Evolutionary conservation across 345 rosid genomes (phyloP), one percentile per base, ranked within the genome.

Genomic region (Gossypium australe): DNA sequence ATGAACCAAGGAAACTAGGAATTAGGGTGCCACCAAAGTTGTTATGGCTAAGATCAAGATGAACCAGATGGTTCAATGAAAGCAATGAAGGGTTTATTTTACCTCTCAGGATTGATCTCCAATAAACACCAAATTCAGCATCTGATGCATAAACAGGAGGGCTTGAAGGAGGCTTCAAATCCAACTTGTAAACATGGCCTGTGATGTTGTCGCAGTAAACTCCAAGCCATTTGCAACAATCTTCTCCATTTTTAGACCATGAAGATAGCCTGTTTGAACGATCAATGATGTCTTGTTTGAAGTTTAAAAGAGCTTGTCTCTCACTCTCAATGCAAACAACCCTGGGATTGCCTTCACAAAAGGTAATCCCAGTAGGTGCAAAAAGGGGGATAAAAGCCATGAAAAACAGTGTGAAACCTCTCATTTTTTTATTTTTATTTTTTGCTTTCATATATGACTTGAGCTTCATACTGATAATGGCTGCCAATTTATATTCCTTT

Each of bases 181-280:
- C 59, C 11, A 83, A 72, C 67, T 77, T 67, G 17, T 7, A 14
- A 43, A 80, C 78, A 69, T 70, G 74, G 7, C 82, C 78, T 2
- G 86, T 73, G 1, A 11, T 14, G 10, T 75, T 77, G 44, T 78
- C 38, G 45, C 83, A 83, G 49, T 71, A 73, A 70, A 80, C 76
- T 51, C 78, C 85, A n/a, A 25, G 13, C 81, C 83, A 80, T 2
- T 48, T 20, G 11, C 85, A 80, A 12, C 85, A 83, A 49, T 78
- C 77, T 4, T 45, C 81, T 2, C 70, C 68, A 9, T 64, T 8
- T 16, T 11, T 34, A 59, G 17, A n/a, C 82, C 80, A 77, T 17
- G 82, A 79, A 4, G 64, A 44, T 7, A 80, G 75, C 47, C 65
- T 22, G 49, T 57, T 71, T 13, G 77, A 75, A 47, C 60, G 75